Evolutionary conservation across 2,329 filamentous ascomycete genomes (phyloP).

Genomic region (Ambrosiella cleistominuta): DNA sequence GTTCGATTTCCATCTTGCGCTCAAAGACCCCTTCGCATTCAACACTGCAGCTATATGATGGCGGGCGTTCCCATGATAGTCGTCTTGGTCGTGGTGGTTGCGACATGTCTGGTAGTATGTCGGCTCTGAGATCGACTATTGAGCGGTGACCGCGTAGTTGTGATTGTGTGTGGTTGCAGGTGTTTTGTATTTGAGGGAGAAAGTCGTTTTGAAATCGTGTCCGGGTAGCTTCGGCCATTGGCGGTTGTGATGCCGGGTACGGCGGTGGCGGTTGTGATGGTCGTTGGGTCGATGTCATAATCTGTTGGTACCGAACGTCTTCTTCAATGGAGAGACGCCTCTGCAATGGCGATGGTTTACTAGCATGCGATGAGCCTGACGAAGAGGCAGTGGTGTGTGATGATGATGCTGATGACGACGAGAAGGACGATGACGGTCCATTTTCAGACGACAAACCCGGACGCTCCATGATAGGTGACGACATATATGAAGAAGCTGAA

Average conservation of each 20-base stretch:
- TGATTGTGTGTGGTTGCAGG: neutral
- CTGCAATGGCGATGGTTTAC: conserved; percentile 20
- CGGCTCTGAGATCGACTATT: conserved; percentile 10
- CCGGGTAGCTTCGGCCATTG: neutral
- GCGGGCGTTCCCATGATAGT: conserved; percentile 29
- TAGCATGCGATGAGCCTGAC: conserved; percentile 1
- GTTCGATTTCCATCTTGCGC: conserved; percentile 49
- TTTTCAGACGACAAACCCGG: neutral
- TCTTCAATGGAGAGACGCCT: conserved; percentile 37
- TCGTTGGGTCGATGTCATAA: conserved; percentile 30
- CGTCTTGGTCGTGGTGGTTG: conserved; percentile 11
- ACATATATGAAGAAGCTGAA: conserved; percentile 4
- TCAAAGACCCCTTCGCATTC: conserved; percentile 38
- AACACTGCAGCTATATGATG: conserved; percentile 39
- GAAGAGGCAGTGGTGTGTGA: neutral
- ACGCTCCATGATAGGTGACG: conserved; percentile 7
- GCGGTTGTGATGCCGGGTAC: conserved; percentile 18
- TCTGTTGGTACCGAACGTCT: conserved; percentile 33
- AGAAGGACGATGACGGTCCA: neutral
- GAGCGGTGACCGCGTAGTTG: conserved; percentile 5
- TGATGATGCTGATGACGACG: neutral
- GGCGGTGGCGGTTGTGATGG: conserved; percentile 28
- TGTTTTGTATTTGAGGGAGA: conserved; percentile 8
- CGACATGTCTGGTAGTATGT: conserved; percentile 6
- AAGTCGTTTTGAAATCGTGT: conserved; percentile 4